phyloP scores from a whole-genome alignment of 2,329 filamentous ascomycete genomes.

The Cryphonectria japonica region DNA sequence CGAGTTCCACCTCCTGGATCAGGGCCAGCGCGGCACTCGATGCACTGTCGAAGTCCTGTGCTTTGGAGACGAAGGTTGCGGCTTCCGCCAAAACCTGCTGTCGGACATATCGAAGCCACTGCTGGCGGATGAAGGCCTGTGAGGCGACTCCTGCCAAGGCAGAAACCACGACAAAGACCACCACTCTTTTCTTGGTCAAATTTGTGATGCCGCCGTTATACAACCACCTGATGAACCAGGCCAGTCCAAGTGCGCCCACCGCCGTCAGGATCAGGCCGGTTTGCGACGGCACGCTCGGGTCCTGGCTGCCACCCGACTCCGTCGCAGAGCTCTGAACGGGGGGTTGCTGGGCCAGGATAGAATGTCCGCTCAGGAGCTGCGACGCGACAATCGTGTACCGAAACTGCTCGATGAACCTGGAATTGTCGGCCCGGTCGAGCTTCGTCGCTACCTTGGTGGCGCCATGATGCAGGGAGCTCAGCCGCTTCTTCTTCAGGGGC shows the following conservation, averaged over 20 bases:
- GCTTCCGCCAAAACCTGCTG: constrained; percentile 74
- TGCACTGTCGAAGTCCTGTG: constrained; percentile 80
- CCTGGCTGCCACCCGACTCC: constrained; percentile 20
- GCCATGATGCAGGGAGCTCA: constrained; percentile 29
- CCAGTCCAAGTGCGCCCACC: constrained; percentile 69
- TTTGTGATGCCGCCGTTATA: constrained; percentile 54
- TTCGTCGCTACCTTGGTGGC: constrained; percentile 70
- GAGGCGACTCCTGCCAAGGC: constrained; percentile 62
- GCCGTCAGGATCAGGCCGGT: constrained; percentile 57
- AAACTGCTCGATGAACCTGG: constrained; percentile 88
- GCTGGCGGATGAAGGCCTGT: constrained; percentile 74
- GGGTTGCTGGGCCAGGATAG: constrained; percentile 50
- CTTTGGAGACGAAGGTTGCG: constrained; percentile 69
- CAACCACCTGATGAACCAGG: constrained; percentile 75
- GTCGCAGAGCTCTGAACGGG: constrained; percentile 25
- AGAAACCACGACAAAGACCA: constrained; percentile 49
- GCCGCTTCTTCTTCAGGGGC: constrained; percentile 43
- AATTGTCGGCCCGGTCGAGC: constrained; percentile 77
- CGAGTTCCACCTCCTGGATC: constrained; percentile 93
- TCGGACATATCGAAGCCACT: constrained; percentile 80
- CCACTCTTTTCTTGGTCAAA: constrained; percentile 60
- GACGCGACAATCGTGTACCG: constrained; percentile 92
- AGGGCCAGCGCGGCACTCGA: constrained; percentile 76
- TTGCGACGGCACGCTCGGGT: constrained; percentile 42
- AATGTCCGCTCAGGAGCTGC: constrained; percentile 77